Evolutionary conservation across 2,329 filamentous ascomycete species (phyloP).

Genomic region (Aspergillus piperis): DNA sequence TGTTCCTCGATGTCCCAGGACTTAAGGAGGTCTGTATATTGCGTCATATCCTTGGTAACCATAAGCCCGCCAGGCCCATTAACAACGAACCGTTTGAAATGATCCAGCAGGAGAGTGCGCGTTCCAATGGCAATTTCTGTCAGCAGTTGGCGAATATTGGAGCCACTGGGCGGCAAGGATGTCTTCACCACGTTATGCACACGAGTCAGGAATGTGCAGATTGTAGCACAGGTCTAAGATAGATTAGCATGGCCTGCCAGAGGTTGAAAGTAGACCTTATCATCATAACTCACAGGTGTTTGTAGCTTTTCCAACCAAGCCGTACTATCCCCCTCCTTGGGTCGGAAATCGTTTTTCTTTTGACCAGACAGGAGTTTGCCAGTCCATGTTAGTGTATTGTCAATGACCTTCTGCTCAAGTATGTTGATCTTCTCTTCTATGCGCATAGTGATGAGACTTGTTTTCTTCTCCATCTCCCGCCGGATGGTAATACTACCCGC

Average conservation of each 20-base stretch:
- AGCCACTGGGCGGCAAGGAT: constrained; percentile 64
- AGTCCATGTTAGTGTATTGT: constrained; percentile 76
- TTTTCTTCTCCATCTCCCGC: constrained; percentile 83
- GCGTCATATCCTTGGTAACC: constrained; percentile 93
- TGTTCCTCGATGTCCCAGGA: constrained; percentile 76
- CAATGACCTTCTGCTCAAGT: constrained; percentile 68
- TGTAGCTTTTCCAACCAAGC: constrained; percentile 72
- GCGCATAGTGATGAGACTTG: constrained; percentile 68
- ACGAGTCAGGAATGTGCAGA: constrained; percentile 76
- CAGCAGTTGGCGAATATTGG: constrained; percentile 79
- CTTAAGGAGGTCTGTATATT: constrained; percentile 83
- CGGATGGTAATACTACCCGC: constrained; percentile 87
- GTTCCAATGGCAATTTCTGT: constrained; percentile 81
- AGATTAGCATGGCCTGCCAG: constrained; percentile 12
- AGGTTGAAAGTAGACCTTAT: neutral
- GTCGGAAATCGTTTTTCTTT: constrained; percentile 86
- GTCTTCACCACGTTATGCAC: constrained; percentile 64
- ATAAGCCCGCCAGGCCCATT: constrained; percentile 92
- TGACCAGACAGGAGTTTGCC: constrained; percentile 71
- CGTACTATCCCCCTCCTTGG: constrained; percentile 69
- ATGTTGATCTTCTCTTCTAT: constrained; percentile 82
- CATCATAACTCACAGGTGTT: constrained; percentile 58
- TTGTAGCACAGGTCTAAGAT: constrained; percentile 68
- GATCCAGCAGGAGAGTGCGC: constrained; percentile 77
- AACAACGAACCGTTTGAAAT: constrained; percentile 92